Evolutionary conservation across 2,329 filamentous ascomycete species (phyloP), one percentile per base, ranked within the genome.

Genomic region (Scedosporium minutisporum): DNA sequence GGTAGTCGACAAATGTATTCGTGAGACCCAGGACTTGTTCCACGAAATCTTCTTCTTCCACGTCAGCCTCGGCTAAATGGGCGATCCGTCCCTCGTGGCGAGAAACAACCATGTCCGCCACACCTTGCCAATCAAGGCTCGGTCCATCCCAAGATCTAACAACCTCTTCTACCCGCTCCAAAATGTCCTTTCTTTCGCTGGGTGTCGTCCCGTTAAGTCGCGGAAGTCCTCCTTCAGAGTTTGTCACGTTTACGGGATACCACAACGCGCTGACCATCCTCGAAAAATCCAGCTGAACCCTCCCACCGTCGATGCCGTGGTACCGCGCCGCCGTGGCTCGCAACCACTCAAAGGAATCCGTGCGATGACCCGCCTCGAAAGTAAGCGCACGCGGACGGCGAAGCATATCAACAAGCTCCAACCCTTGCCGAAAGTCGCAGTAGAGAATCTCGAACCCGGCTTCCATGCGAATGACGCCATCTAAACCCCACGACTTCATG

Each of bases 391-490:
- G 57, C 57, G 71, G 69, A 18, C 68, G 69, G n/a, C 70, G 72
- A 29, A 69, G 66, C 25, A 72, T 69, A 4, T 70, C 71, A 1
- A 78, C 64, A 21, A 75, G 68, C 18, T 75, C 69, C 10, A 83
- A 65, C 0, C 77, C 77, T 2, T 74, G 66, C 9, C 67, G 66
- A 57, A 91, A 90, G 61, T 86, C 75, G 70, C 87, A 91, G 21
- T 87, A 75, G 59, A 90, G 87, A 61, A 89, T 78, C 71, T 91
- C 88, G 66, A 90, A 90, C 0, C 88, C 88, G 18, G 81, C 80
- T 68, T 91, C 88, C 80, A 87, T 87, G 10, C 87, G 80, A 2
- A 90, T 72, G 23, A 89, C 76, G 0, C 85, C 86, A 67, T 89
- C 83, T n/a, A 89, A 77, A 9, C 82, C 82, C 86, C 71, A 83